Percentiles rank a stretch among this genome's conserved stretches.
Conservation (phyloP, 495 filamentous ascomycete genomes). For the Podospora appendiculata region DNA sequence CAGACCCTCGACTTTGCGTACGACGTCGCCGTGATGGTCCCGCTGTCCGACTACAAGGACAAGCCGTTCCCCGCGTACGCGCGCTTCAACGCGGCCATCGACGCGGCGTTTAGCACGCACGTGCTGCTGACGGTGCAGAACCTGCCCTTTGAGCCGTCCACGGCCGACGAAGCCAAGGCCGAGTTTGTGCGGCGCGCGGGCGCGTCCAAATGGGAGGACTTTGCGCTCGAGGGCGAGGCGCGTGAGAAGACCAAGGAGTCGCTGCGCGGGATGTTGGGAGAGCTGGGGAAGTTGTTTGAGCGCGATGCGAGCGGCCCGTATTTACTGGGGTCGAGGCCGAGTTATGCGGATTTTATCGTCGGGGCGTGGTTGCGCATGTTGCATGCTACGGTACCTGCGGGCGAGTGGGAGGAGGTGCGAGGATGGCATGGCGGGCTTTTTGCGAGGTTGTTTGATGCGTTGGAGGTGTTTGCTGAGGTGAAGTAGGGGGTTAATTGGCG, state of each 20-base stretch:
- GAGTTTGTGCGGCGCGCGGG: conserved; percentile 41
- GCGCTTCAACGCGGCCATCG: conserved; percentile 42
- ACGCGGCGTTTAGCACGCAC: conserved; percentile 40
- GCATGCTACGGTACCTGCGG: conserved; percentile 20
- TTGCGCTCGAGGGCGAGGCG: conserved; percentile 34
- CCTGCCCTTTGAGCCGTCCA: conserved; percentile 39
- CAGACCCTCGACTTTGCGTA: conserved; percentile 10
- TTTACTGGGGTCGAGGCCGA: conserved; percentile 34
- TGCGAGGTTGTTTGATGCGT: conserved; percentile 37
- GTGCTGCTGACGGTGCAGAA: conserved; percentile 21
- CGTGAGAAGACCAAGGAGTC: conserved; percentile 26
- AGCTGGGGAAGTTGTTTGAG: conserved; percentile 34
- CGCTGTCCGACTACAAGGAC: conserved; percentile 3
- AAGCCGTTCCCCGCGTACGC: conserved; percentile 16
- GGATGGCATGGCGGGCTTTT: conserved; percentile 46
- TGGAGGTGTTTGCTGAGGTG: conserved; percentile 17
- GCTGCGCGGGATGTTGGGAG: conserved; percentile 34
- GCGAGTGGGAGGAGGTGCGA: conserved; percentile 44
- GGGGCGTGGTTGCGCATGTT: conserved; percentile 52
- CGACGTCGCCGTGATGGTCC: conserved; percentile 21
- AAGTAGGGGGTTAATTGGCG: too few species aligned
- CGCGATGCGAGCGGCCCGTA: conserved; percentile 37
- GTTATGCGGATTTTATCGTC: conserved; percentile 57
- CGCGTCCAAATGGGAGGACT: conserved; percentile 36
- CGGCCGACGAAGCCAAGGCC: conserved; percentile 31